A percentile compares a stretch with the other conserved stretches of the same genome.
These are phyloP conservation scores for Ophiostoma piceae DNA, from an alignment of 2,329 filamentous ascomycete genomes.

Conservation along the genomic window DNA sequence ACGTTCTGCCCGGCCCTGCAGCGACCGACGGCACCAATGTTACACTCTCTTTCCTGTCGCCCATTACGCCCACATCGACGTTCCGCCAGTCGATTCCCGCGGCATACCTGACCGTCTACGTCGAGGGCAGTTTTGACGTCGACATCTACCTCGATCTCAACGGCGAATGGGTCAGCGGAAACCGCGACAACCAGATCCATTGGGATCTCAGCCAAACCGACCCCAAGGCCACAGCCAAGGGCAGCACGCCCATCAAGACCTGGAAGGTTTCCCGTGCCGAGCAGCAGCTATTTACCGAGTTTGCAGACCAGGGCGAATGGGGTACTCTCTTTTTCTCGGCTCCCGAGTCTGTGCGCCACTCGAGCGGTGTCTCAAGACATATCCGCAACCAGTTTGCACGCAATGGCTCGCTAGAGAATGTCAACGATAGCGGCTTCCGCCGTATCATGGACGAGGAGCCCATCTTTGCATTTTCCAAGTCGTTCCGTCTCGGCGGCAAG, in stretches of 20 bases:
- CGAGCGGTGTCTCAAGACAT: slow-evolving; percentile 62
- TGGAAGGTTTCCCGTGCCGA: slow-evolving; percentile 57
- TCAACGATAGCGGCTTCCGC: slow-evolving; percentile 48
- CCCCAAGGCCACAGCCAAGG: slow-evolving; percentile 30
- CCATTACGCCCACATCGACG: slow-evolving; percentile 75
- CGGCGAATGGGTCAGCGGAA: slow-evolving; percentile 76
- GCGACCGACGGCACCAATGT: slow-evolving; percentile 34
- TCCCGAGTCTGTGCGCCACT: slow-evolving; percentile 61
- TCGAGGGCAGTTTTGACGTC: slow-evolving; percentile 60
- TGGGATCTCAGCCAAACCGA: slow-evolving; percentile 58
- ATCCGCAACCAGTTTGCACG: slow-evolving; percentile 66
- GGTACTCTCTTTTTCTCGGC: slow-evolving; percentile 72
- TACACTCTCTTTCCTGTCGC: slow-evolving; percentile 59
- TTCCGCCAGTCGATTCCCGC: slow-evolving; percentile 77
- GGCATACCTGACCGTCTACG: slow-evolving; percentile 67
- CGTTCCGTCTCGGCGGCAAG: slow-evolving; percentile 44
- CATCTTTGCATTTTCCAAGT: slow-evolving; percentile 70
- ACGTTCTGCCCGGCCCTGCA: slow-evolving; percentile 34
- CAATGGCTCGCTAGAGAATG: slow-evolving; percentile 60
- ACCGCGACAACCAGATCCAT: slow-evolving; percentile 61
- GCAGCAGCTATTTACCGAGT: slow-evolving; percentile 70
- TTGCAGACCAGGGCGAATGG: slow-evolving; percentile 73
- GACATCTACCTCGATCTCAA: slow-evolving; percentile 64
- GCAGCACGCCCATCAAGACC: slow-evolving; percentile 47
- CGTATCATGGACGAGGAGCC: slow-evolving; percentile 71